A percentile compares a stretch with the other conserved stretches of the same genome.
Evolutionary conservation across 2,329 filamentous ascomycete genomes (phyloP).

Genomic region (Mycogone perniciosa): DNA sequence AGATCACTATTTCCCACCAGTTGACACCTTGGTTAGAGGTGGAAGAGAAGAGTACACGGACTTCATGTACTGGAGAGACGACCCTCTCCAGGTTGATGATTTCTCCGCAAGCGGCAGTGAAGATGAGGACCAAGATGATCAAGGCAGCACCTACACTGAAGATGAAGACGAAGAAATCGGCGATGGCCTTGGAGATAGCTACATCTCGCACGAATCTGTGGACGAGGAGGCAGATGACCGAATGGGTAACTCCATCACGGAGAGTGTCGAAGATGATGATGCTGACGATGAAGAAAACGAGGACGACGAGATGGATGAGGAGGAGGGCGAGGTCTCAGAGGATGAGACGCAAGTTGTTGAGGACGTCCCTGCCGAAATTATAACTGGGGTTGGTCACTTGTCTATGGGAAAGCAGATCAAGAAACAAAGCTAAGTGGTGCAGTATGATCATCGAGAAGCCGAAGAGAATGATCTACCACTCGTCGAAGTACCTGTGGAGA

Average conservation of each 20-base stretch:
- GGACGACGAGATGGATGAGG: slow-evolving; percentile 17
- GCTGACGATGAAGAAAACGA: slow-evolving; percentile 23
- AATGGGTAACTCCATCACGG: neutral
- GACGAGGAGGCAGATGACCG: slow-evolving; percentile 37
- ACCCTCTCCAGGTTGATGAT: slow-evolving; percentile 75
- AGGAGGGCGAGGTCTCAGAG: slow-evolving; percentile 15
- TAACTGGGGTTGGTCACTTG: slow-evolving; percentile 53
- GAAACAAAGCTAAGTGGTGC: slow-evolving; percentile 25
- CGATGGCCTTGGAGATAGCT: slow-evolving; percentile 47
- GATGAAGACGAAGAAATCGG: slow-evolving; percentile 35
- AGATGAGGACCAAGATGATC: slow-evolving; percentile 46
- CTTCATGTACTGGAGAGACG: slow-evolving; percentile 92
- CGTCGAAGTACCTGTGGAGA: slow-evolving; percentile 23
- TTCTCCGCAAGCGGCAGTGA: slow-evolving; percentile 70
- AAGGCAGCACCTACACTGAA: slow-evolving; percentile 39
- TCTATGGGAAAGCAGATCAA: slow-evolving; percentile 36
- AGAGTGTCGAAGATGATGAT: slow-evolving; percentile 29
- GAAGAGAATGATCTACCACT: slow-evolving; percentile 9
- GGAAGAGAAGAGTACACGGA: slow-evolving; percentile 95
- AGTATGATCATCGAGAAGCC: slow-evolving; percentile 13
- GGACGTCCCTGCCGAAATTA: slow-evolving; percentile 50
- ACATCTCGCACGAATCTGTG: slow-evolving; percentile 45
- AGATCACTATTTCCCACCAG: slow-evolving; percentile 95
- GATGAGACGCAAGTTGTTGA: slow-evolving; percentile 25
- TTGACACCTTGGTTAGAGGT: slow-evolving; percentile 76